Evolutionary conservation across 2,329 filamentous ascomycete species (phyloP).

Genomic region (Orbilia brochopaga): DNA sequence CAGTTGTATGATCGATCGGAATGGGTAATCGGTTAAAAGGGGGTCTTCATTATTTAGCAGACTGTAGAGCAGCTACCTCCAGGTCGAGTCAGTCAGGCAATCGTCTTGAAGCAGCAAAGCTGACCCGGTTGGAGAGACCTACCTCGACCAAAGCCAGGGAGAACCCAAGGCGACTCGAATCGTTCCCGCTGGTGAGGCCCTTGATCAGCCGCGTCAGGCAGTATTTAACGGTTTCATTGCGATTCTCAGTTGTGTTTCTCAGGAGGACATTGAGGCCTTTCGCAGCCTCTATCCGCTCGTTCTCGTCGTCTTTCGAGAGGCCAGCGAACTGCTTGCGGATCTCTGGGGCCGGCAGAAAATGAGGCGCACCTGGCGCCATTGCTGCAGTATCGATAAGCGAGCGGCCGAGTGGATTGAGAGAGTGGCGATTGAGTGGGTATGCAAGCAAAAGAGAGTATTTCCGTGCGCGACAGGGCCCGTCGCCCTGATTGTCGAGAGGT

Average conservation of each 20-base stretch:
- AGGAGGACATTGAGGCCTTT: constrained; percentile 35
- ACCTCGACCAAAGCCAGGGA: constrained; percentile 82
- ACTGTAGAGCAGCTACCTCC: constrained; percentile 36
- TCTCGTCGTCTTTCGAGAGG: constrained; percentile 44
- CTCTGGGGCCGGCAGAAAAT: constrained; percentile 37
- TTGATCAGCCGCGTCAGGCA: constrained; percentile 70
- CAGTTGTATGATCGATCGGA: constrained; percentile 44
- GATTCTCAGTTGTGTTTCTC: constrained; percentile 35
- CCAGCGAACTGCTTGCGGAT: constrained; percentile 41
- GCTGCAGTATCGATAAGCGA: background rate
- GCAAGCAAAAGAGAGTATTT: too few species aligned
- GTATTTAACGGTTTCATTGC: constrained; percentile 43
- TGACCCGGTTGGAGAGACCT: background rate
- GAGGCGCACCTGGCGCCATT: constrained; percentile 27
- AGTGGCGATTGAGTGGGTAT: too few species aligned
- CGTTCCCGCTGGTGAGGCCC: constrained; percentile 86
- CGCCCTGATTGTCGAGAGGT: background rate
- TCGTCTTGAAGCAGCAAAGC: constrained; percentile 4
- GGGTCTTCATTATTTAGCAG: constrained; percentile 32
- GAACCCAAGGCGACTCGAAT: constrained; percentile 86
- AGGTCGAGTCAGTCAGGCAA: constrained; percentile 28
- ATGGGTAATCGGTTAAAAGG: constrained; percentile 23
- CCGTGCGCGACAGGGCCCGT: too few species aligned
- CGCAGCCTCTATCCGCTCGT: constrained; percentile 39
- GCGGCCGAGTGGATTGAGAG: too few species aligned